Evolutionary conservation across 2,329 filamentous ascomycete genomes (phyloP).

Genomic region (Talaromyces verruculosus): DNA sequence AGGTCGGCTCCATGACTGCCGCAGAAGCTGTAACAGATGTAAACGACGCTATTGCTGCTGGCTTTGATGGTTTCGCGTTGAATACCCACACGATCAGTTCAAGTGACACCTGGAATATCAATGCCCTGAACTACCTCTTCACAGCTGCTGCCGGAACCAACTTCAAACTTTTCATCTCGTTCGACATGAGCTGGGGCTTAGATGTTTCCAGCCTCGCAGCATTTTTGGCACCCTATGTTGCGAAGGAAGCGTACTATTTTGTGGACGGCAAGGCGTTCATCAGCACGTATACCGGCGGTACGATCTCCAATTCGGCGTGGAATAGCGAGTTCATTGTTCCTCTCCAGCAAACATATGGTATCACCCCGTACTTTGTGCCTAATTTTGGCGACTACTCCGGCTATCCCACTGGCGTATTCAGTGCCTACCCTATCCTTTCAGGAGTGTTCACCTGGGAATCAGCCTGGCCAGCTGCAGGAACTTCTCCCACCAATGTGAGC

Average conservation of each 20-base stretch:
- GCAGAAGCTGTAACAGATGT: constrained; percentile 15
- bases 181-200: constrained; percentile 15
- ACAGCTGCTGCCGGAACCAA: constrained; percentile 3
- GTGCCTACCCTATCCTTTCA: constrained; percentile 5
- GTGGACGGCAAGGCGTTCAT: constrained; percentile 12
- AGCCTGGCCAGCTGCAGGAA: constrained; percentile 12
- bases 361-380: constrained; percentile 16
- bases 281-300: constrained; percentile 15
- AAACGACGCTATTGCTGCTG: constrained; percentile 9
- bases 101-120: constrained; percentile 15
- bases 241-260: constrained; percentile 12
- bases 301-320: constrained; percentile 2
- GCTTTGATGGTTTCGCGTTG: constrained; percentile 15
- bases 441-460: constrained; percentile 17
- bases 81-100: constrained; percentile 18
- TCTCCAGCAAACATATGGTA: constrained; percentile 5
- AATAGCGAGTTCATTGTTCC: constrained; percentile 1
- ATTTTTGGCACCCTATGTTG: constrained; percentile 9
- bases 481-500: not conserved
- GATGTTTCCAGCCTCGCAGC: constrained; percentile 11
- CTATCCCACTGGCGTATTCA: constrained; percentile 11
- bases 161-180: constrained; percentile 17
- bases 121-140: constrained; percentile 10
- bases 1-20: constrained; percentile 15
- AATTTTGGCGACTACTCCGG: constrained; percentile 11